Conservation (phyloP, 371 early-diverging fungal species). For the Globomyces sp. region DNA sequence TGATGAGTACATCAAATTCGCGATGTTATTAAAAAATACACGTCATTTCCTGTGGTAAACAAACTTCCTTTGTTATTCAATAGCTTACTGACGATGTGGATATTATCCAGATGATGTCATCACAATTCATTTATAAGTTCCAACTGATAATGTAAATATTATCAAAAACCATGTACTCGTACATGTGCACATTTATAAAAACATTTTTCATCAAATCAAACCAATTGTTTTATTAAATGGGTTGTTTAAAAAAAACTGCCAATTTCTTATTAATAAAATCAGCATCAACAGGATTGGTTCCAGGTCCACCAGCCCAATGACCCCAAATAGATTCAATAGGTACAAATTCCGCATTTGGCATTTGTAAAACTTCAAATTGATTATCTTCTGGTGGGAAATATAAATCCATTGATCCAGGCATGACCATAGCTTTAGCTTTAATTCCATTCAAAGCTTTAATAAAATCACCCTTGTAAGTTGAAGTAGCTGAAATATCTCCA, state of each 20-base stretch:
- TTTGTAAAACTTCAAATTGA: neutral
- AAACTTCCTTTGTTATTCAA: too few species aligned
- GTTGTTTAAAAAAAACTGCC: neutral
- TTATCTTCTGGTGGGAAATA: slow-evolving; percentile 21
- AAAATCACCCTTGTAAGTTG: slow-evolving; percentile 9
- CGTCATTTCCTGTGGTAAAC: too few species aligned
- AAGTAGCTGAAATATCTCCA: slow-evolving; percentile 3
- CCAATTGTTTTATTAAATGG: too few species aligned
- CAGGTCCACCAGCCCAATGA: slow-evolving; percentile 4
- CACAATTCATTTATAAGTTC: too few species aligned
- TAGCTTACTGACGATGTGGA: too few species aligned
- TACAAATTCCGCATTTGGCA: slow-evolving; percentile 3
- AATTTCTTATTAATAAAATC: neutral
- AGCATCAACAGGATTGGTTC: neutral
- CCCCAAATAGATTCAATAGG: slow-evolving; percentile 8
- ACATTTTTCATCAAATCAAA: too few species aligned
- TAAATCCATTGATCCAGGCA: slow-evolving; percentile 17
- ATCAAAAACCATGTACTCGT: too few species aligned
- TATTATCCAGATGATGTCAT: too few species aligned
- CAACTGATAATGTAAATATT: too few species aligned
- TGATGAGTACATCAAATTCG: too few species aligned
- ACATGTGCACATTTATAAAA: too few species aligned
- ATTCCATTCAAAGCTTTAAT: slow-evolving; percentile 8
- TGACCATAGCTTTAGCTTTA: slow-evolving; percentile 14
- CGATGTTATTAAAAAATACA: too few species aligned